phyloP scores from a whole-genome alignment of 495 filamentous ascomycete genomes.

The Aspergillus kassunensis region DNA sequence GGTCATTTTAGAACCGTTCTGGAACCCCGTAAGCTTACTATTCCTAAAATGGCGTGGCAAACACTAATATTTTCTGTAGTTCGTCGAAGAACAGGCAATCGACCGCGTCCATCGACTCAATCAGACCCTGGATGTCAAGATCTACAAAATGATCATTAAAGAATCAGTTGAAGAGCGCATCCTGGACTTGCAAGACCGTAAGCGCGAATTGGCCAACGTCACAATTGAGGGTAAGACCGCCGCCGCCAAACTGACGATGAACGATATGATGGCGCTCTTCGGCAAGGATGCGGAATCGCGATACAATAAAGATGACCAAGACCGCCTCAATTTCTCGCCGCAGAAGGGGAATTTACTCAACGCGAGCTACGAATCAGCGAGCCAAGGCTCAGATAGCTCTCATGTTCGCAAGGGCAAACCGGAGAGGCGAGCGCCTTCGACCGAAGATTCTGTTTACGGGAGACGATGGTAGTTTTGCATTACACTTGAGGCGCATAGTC shows the following conservation, averaged over 20 bases:
- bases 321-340: slow-evolving; percentile 19
- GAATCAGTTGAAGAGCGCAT: slow-evolving; percentile 90
- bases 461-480: slow-evolving; percentile 35
- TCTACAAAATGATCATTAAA: slow-evolving; percentile 86
- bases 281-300: slow-evolving; percentile 65
- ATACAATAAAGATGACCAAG: slow-evolving; percentile 34
- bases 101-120: slow-evolving; percentile 96
- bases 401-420: slow-evolving; percentile 27
- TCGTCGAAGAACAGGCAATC: slow-evolving; percentile 98
- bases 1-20: slow-evolving; percentile 94
- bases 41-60: background rate
- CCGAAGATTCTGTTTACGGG: slow-evolving; percentile 43
- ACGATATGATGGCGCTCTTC: slow-evolving; percentile 90
- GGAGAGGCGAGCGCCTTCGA: slow-evolving; percentile 21
- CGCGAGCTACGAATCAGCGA: slow-evolving; percentile 8
- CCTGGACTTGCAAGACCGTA: slow-evolving; percentile 85
- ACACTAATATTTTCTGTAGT: slow-evolving; percentile 41
- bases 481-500: too few relatives aligned
- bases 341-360: slow-evolving; percentile 27
- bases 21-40: slow-evolving; percentile 73
- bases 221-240: slow-evolving; percentile 79
- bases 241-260: slow-evolving; percentile 77
- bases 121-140: slow-evolving; percentile 87
- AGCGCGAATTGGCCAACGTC: slow-evolving; percentile 78
- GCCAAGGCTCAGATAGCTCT: slow-evolving; percentile 17